A percentile compares a stretch with the other conserved stretches of the same genome.
Evolutionary conservation across 23 red algal genomes (phyloP).

Genomic region (Agarophyton chilense): DNA sequence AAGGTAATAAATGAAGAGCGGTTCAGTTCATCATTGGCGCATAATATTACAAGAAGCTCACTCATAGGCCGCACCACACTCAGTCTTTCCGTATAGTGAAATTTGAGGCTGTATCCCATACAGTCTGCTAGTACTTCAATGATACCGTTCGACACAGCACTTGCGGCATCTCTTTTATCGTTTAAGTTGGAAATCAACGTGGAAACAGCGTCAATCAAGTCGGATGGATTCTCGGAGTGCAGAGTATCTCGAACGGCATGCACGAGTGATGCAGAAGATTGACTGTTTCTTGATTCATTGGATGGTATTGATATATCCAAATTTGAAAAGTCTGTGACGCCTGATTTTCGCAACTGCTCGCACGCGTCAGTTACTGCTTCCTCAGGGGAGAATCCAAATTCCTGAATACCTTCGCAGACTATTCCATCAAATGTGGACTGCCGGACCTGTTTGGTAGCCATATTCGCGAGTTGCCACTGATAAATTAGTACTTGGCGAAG

Average conservation of each 20-base stretch:
- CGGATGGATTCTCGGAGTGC: background rate
- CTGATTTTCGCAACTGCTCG: slow-evolving; percentile 42
- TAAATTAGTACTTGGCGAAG: too few species aligned
- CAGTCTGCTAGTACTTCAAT: background rate
- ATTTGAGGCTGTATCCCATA: background rate
- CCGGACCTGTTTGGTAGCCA: slow-evolving; percentile 47
- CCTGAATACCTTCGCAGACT: slow-evolving; percentile 53
- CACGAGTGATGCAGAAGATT: background rate
- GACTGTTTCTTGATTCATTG: background rate
- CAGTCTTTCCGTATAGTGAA: background rate
- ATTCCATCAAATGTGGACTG: slow-evolving; percentile 68
- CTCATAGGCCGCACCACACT: background rate
- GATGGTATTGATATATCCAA: slow-evolving; percentile 6
- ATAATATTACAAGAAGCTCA: slow-evolving; percentile 24
- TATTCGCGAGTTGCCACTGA: too few species aligned
- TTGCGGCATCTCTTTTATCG: slow-evolving; percentile 4
- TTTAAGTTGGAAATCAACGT: background rate
- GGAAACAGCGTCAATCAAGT: background rate
- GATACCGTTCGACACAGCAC: background rate
- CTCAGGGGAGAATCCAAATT: slow-evolving; percentile 37
- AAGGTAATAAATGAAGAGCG: slow-evolving; percentile 22
- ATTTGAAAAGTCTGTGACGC: slow-evolving; percentile 59
- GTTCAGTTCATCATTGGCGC: slow-evolving; percentile 39
- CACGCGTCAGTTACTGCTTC: slow-evolving; percentile 57
- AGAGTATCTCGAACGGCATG: background rate